Conservation (phyloP, 2,329 filamentous ascomycete species). For the Penicillium hesseltinei region DNA sequence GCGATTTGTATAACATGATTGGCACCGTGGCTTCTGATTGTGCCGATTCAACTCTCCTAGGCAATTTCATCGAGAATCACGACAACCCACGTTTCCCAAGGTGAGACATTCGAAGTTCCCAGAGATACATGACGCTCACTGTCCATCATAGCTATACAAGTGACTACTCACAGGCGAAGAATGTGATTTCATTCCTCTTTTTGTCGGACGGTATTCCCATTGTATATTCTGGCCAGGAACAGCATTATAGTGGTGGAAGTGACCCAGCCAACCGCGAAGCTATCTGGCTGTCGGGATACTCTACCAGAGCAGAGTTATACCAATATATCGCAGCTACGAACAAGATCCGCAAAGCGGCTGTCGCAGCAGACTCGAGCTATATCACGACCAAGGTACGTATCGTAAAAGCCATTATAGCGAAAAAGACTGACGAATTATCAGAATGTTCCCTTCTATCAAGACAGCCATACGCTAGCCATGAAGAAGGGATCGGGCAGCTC, state of each 20-base stretch:
- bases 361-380: slow-evolving; percentile 40
- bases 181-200: slow-evolving; percentile 60
- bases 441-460: slow-evolving; percentile 44
- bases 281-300: slow-evolving; percentile 55
- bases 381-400: slow-evolving; percentile 36
- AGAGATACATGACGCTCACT: neutral
- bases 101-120: slow-evolving; percentile 8
- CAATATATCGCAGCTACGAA: slow-evolving; percentile 50
- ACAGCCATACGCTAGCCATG: slow-evolving; percentile 45
- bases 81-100: slow-evolving; percentile 57
- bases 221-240: slow-evolving; percentile 67
- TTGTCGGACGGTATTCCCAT: slow-evolving; percentile 62
- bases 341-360: slow-evolving; percentile 48
- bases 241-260: slow-evolving; percentile 56
- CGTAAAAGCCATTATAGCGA: too few species aligned
- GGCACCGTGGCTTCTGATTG: slow-evolving; percentile 36
- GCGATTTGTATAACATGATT: slow-evolving; percentile 36
- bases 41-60: slow-evolving; percentile 50
- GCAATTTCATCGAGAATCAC: slow-evolving; percentile 61
- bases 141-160: slow-evolving; percentile 25
- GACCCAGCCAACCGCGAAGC: slow-evolving; percentile 57
- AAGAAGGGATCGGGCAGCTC: slow-evolving; percentile 42
- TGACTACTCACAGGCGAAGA: slow-evolving; percentile 53
- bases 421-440: slow-evolving; percentile 6
- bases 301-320: slow-evolving; percentile 51